These are phyloP conservation scores for Beta macrorhiza DNA, from an alignment of 179 eudicot genomes.

Conservation along the genomic window DNA sequence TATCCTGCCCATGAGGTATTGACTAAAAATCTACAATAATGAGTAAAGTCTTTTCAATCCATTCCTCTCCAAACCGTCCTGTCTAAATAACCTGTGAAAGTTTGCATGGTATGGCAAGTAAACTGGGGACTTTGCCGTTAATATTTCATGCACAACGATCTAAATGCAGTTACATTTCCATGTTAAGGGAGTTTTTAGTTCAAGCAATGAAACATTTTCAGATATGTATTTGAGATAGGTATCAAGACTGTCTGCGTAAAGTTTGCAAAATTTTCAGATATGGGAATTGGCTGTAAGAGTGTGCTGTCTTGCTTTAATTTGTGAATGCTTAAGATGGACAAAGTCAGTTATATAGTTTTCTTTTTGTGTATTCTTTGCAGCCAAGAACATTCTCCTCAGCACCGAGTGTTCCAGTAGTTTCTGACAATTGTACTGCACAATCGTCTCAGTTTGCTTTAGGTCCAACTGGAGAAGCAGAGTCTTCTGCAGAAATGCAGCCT, in stretches of 20 bases:
- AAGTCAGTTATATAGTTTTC: constrained; percentile 5
- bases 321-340: neutral
- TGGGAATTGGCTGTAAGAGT: neutral
- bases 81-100: neutral
- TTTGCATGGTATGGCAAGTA: neutral
- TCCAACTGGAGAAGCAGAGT: constrained; percentile 17
- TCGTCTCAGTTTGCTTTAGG: constrained; percentile 23
- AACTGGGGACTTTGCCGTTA: neutral
- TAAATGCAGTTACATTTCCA: neutral
- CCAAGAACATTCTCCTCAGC: constrained; percentile 25
- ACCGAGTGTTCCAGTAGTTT: neutral
- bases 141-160: neutral
- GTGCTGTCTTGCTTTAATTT: neutral
- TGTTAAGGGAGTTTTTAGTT: neutral
- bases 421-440: too few relatives aligned
- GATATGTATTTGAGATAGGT: neutral
- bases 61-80: neutral
- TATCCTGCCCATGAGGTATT: neutral
- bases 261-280: neutral
- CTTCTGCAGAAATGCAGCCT: constrained; percentile 20
- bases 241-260: neutral
- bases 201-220: neutral
- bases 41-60: neutral
- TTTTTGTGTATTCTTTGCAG: constrained; percentile 29
- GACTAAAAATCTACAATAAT: neutral